A percentile compares a stretch with the other conserved stretches of the same genome.
Evolutionary conservation across 2,329 filamentous ascomycete genomes (phyloP).

Genomic region (Didymella glomerata): DNA sequence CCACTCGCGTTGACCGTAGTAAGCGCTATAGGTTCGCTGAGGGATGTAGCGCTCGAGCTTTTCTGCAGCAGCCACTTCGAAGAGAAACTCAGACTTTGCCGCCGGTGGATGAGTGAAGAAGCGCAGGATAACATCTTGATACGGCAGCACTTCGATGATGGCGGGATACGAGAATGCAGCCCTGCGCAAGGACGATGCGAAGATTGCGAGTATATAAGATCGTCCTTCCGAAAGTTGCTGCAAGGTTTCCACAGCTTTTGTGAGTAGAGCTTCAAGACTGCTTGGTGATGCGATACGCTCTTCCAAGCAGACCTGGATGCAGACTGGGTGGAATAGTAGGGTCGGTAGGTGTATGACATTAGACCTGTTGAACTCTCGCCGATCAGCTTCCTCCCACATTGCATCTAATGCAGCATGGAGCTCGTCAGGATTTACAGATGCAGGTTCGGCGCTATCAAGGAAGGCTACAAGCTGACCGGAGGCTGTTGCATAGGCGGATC

Average conservation of each 20-base stretch:
- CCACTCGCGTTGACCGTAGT: conserved; percentile 56
- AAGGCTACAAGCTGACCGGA: conserved; percentile 36
- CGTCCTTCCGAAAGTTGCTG: conserved; percentile 44
- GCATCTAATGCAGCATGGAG: conserved; percentile 41
- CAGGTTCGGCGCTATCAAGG: conserved; percentile 27
- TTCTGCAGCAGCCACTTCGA: conserved; percentile 54
- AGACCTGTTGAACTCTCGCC: conserved; percentile 56
- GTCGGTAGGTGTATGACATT: conserved; percentile 50
- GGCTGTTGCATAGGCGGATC: conserved; percentile 36
- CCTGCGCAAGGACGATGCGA: conserved; percentile 43
- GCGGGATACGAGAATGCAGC: conserved; percentile 41
- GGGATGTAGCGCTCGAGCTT: conserved; percentile 43
- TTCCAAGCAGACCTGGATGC: conserved; percentile 33
- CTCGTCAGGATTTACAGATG: conserved; percentile 21
- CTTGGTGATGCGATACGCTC: conserved; percentile 3
- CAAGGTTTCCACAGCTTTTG: conserved; percentile 37
- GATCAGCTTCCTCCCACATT: conserved; percentile 59
- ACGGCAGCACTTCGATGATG: conserved; percentile 42
- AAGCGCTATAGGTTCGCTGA: conserved; percentile 51
- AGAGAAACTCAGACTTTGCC: conserved; percentile 55
- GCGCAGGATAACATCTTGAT: conserved; percentile 52
- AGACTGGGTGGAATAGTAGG: conserved; percentile 49
- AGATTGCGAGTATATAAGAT: conserved; percentile 45
- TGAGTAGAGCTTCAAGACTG: conserved; percentile 31
- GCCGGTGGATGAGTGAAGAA: conserved; percentile 54